These are phyloP conservation scores for Nannochloris sp. DNA, from an alignment of 139 green algal genomes.

Conservation along the genomic window DNA sequence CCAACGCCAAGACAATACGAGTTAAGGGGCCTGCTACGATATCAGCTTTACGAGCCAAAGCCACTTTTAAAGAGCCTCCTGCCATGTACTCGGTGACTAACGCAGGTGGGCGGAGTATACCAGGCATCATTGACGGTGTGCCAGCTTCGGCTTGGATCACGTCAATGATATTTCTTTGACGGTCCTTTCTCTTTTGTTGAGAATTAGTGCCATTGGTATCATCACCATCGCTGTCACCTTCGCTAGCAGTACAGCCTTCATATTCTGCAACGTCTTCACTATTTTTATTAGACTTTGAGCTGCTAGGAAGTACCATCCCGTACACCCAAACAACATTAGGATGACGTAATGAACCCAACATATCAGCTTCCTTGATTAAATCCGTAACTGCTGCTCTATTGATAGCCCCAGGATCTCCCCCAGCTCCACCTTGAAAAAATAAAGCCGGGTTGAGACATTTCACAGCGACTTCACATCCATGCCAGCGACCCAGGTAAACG, in stretches of 20 bases:
- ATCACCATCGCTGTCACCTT: not conserved
- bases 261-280: not conserved
- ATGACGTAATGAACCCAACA: constrained; percentile 44
- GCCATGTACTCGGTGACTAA: constrained; percentile 68
- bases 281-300: not conserved
- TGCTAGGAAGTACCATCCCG: constrained; percentile 55
- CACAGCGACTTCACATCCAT: constrained; percentile 51
- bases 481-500: constrained; percentile 57
- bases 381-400: constrained; percentile 46
- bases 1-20: constrained; percentile 39
- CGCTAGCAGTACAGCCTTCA: not conserved
- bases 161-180: constrained; percentile 8
- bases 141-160: not conserved
- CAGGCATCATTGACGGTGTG: not conserved
- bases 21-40: constrained; percentile 31
- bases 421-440: constrained; percentile 29
- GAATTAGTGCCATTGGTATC: too few relatives aligned
- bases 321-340: constrained; percentile 66
- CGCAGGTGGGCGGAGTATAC: constrained; percentile 50
- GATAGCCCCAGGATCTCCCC: not conserved
- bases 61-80: constrained; percentile 47
- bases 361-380: constrained; percentile 53
- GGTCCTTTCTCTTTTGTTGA: not conserved
- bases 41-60: constrained; percentile 40
- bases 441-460: constrained; percentile 71